A percentile compares a stretch with the other conserved stretches of the same genome.
Conservation (phyloP, 805 yeast species). For the Lipomyces mesembrius region DNA sequence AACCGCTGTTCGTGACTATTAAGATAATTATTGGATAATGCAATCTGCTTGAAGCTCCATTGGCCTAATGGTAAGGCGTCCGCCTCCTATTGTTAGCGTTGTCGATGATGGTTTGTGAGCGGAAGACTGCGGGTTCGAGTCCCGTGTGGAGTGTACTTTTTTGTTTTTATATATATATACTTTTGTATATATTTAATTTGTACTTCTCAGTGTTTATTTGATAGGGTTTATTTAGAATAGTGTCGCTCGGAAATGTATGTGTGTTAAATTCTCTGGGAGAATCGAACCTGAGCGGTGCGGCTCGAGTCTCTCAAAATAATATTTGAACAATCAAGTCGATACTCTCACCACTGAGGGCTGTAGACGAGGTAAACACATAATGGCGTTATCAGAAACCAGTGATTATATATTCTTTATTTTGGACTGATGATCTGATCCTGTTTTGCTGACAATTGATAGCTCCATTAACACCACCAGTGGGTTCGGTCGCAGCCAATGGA, state of each 20-base stretch:
- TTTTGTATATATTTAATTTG: neutral
- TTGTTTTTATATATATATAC: conserved; percentile 8
- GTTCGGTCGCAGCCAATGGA: conserved; percentile 38
- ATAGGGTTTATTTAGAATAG: too few species aligned
- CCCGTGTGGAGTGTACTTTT: conserved; percentile 58
- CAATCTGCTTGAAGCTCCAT: conserved; percentile 46
- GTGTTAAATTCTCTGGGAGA: too few species aligned
- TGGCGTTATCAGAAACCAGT: neutral
- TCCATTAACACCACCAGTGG: neutral
- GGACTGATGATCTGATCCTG: neutral
- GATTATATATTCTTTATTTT: neutral
- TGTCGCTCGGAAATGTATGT: too few species aligned
- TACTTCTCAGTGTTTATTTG: neutral
- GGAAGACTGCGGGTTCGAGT: conserved; percentile 72
- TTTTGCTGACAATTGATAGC: neutral
- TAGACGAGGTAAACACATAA: neutral
- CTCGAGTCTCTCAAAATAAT: too few species aligned
- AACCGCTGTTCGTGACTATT: too few species aligned
- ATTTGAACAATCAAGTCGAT: neutral
- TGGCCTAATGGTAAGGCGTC: conserved; percentile 72
- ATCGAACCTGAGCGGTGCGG: too few species aligned
- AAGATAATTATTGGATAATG: too few species aligned
- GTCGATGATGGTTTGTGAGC: too few species aligned
- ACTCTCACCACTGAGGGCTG: neutral
- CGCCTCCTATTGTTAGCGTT: too few species aligned